Evolutionary conservation across 2,329 filamentous ascomycete species (phyloP).

Genomic region (Exophiala sp.): DNA sequence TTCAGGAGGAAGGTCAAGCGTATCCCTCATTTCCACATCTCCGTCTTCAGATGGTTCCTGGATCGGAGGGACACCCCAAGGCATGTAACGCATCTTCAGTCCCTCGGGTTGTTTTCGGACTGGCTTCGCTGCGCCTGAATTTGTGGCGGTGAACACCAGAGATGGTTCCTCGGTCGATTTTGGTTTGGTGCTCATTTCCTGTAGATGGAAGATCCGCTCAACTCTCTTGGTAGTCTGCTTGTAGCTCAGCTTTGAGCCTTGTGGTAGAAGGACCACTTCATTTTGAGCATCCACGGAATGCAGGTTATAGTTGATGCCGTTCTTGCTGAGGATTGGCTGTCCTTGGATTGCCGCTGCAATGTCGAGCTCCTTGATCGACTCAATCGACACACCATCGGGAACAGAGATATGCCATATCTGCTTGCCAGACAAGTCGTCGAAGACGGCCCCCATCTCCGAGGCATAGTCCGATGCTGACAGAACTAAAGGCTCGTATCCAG

Average conservation of each 20-base stretch:
- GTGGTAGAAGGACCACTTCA: constrained; percentile 35
- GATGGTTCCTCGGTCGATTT: constrained; percentile 4
- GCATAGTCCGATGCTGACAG: constrained; percentile 15
- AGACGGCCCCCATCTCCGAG: constrained; percentile 9
- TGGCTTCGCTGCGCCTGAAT: constrained; percentile 32
- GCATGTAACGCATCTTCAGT: constrained; percentile 43
- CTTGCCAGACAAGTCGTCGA: constrained; percentile 36
- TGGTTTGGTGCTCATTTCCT: constrained; percentile 10
- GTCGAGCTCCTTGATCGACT: constrained; percentile 42
- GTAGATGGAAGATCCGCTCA: constrained; percentile 28
- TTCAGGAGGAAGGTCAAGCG: constrained; percentile 11
- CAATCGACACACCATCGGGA: constrained; percentile 41
- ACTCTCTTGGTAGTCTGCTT: constrained; percentile 18
- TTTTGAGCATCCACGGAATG: constrained; percentile 18
- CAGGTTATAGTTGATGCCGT: constrained; percentile 35
- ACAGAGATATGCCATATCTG: constrained; percentile 46
- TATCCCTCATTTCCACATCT: constrained; percentile 19
- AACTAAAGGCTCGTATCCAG: constrained; percentile 37
- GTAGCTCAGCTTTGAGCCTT: constrained; percentile 28
- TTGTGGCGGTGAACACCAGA: constrained; percentile 21
- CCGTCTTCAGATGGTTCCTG: constrained; percentile 1
- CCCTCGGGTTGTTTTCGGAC: constrained; percentile 38
- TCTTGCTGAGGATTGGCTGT: constrained; percentile 38
- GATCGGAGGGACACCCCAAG: constrained; percentile 33
- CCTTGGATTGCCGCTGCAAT: constrained; percentile 39